phyloP scores from a whole-genome alignment of 495 filamentous ascomycete genomes.

The Cercophora newfieldiana region DNA sequence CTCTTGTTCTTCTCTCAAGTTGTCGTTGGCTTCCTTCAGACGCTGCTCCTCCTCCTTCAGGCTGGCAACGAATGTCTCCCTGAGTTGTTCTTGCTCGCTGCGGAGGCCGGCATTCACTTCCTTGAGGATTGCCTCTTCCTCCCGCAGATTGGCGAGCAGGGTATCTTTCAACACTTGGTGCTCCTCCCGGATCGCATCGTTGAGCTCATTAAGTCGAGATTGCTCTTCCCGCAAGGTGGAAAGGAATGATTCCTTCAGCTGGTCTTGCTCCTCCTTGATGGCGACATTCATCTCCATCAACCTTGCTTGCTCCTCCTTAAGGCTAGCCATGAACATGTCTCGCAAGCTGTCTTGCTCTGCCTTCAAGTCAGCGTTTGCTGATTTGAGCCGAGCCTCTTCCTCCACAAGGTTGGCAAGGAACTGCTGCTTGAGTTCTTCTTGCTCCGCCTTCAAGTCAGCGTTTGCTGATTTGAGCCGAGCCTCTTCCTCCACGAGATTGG shows the following conservation, averaged over 20 bases:
- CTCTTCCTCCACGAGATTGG: constrained; percentile 30
- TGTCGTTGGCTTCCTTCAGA: constrained; percentile 22
- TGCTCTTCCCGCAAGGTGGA: constrained; percentile 30
- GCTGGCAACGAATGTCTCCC: constrained; percentile 34
- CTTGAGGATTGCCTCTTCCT: constrained; percentile 76
- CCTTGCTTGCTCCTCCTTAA: constrained; percentile 70
- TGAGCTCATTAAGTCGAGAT: constrained; percentile 25
- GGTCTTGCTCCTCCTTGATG: constrained; percentile 32
- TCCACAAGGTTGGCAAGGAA: constrained; percentile 29
- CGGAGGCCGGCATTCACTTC: constrained; percentile 54
- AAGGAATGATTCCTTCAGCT: constrained; percentile 26
- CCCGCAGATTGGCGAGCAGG: constrained; percentile 57
- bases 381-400: constrained; percentile 30
- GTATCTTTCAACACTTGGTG: constrained; percentile 75
- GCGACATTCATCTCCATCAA: constrained; percentile 30
- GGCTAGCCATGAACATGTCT: constrained; percentile 58
- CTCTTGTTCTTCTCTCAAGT: constrained; percentile 34
- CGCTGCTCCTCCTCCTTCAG: constrained; percentile 30
- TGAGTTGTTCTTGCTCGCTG: constrained; percentile 41
- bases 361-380: constrained; percentile 47
- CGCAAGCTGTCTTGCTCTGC: constrained; percentile 60
- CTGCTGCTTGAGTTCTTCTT: constrained; percentile 29
- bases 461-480: constrained; percentile 27
- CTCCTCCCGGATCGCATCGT: constrained; percentile 61
- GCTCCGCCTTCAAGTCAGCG: constrained; percentile 58